phyloP scores from a whole-genome alignment of 768 basidiomycete genomes.

The Rhodotorula babjevae region DNA sequence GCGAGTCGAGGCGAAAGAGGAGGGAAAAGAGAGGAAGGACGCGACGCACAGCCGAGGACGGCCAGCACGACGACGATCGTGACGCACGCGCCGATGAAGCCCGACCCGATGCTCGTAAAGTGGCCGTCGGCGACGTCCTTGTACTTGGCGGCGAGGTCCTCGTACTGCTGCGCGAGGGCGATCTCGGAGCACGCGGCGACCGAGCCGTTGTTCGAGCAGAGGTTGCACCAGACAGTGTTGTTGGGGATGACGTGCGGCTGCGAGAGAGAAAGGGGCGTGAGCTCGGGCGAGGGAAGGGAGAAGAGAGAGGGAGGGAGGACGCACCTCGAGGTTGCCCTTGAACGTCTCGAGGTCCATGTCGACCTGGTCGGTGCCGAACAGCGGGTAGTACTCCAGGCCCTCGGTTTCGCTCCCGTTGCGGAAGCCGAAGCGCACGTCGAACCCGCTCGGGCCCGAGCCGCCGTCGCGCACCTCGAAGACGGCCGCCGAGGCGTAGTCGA shows the following conservation, averaged over 20 bases:
- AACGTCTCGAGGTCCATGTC: conserved; percentile 37
- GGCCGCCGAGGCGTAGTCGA: conserved; percentile 43
- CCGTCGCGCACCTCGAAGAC: conserved; percentile 41
- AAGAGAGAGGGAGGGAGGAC: not conserved
- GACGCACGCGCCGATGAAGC: conserved; percentile 43
- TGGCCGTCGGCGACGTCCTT: conserved; percentile 27
- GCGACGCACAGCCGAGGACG: conserved; percentile 17
- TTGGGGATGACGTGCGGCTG: conserved; percentile 37
- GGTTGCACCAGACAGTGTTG: conserved; percentile 35
- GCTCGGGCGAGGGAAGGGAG: not conserved
- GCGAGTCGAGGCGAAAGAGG: not conserved
- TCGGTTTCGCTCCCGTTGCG: conserved; percentile 37
- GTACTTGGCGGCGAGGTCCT: conserved; percentile 22
- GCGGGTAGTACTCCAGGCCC: conserved; percentile 33
- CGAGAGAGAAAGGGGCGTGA: not conserved
- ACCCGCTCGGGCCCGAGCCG: conserved; percentile 8
- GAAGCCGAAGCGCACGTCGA: conserved; percentile 44
- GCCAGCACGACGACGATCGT: conserved; percentile 34
- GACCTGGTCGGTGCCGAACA: conserved; percentile 33
- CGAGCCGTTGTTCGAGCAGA: conserved; percentile 18
- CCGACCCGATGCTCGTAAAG: conserved; percentile 41
- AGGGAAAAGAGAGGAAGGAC: not conserved
- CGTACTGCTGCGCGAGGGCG: conserved; percentile 17
- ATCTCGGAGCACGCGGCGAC: conserved; percentile 12
- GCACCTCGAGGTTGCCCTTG: conserved; percentile 30